Evolutionary conservation across 257 asterid species (phyloP).

Genomic region (Coffea eugenioides): DNA sequence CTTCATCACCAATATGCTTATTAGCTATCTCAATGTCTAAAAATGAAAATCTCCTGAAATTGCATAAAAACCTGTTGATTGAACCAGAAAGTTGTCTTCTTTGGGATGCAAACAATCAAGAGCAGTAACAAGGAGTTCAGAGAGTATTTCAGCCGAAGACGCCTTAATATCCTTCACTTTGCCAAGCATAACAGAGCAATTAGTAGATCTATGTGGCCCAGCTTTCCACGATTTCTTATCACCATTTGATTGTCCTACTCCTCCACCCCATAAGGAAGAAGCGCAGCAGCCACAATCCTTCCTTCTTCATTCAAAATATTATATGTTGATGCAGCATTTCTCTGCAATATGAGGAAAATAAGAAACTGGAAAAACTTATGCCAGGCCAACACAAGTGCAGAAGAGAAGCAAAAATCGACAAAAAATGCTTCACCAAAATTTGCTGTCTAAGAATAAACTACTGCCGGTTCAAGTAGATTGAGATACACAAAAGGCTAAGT

Average conservation of each 20-base stretch:
- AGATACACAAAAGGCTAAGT: no score
- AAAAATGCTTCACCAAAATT: neutral
- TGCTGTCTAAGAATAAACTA: neutral
- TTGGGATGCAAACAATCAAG: no score
- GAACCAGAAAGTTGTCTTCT: no score
- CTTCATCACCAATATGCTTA: no score
- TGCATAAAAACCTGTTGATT: no score
- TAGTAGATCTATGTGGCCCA: slow-evolving; percentile 31
- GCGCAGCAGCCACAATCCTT: slow-evolving; percentile 81
- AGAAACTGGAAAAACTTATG: slow-evolving; percentile 2
- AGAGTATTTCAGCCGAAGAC: no score
- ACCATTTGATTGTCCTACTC: slow-evolving; percentile 19
- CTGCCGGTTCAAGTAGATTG: no score
- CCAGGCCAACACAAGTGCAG: neutral
- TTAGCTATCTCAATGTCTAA: no score
- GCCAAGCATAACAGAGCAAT: slow-evolving; percentile 8
- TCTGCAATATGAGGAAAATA: slow-evolving; percentile 42
- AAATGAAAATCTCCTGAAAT: no score
- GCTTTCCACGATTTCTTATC: slow-evolving; percentile 26
- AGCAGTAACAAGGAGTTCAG: no score
- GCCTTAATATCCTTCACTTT: no score
- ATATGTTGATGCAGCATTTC: slow-evolving; percentile 90
- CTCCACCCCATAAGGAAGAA: slow-evolving; percentile 66
- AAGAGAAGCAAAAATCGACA: neutral
- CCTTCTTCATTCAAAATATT: slow-evolving; percentile 95